A percentile compares a stretch with the other conserved stretches of the same genome.
phyloP scores from a whole-genome alignment of 1,139 yeast species.

The Diutina neorugosa region DNA sequence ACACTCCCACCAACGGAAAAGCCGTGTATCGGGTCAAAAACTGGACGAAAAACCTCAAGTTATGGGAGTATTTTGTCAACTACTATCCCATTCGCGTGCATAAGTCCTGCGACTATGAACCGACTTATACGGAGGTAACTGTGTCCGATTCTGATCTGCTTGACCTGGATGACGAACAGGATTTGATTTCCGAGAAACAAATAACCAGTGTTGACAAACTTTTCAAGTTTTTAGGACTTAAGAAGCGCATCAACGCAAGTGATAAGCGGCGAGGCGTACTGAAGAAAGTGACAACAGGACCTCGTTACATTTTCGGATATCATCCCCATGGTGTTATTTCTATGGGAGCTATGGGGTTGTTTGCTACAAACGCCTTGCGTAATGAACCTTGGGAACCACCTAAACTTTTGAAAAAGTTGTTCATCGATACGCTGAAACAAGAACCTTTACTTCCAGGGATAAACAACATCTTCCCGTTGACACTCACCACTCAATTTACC shows the following conservation, averaged over 20 bases:
- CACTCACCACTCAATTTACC: conserved; percentile 65
- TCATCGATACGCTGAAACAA: conserved; percentile 29
- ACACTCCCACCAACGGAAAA: conserved; percentile 65
- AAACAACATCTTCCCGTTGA: conserved; percentile 58
- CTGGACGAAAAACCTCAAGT: conserved; percentile 40
- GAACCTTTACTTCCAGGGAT: conserved; percentile 70
- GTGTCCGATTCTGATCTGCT: conserved; percentile 12
- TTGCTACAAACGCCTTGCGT: conserved; percentile 65
- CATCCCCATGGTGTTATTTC: conserved; percentile 98
- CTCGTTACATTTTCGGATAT: conserved; percentile 80
- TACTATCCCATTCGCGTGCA: conserved; percentile 77
- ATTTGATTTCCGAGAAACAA: conserved; percentile 27
- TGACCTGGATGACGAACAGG: conserved; percentile 30
- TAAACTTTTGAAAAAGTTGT: conserved; percentile 39
- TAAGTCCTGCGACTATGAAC: conserved; percentile 59
- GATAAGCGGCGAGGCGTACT: conserved; percentile 8
- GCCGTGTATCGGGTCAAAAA: conserved; percentile 45
- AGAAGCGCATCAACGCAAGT: conserved; percentile 25
- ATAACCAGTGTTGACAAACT: conserved; percentile 25
- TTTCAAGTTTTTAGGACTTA: conserved; percentile 26
- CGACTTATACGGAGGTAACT: conserved; percentile 45
- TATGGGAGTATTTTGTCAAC: conserved; percentile 68
- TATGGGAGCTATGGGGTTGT: conserved; percentile 79
- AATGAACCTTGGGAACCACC: conserved; percentile 35
- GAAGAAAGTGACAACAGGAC: conserved; percentile 39